These are phyloP conservation scores for Solanum pennellii DNA, from an alignment of 257 asterid species.

Conservation along the genomic window DNA sequence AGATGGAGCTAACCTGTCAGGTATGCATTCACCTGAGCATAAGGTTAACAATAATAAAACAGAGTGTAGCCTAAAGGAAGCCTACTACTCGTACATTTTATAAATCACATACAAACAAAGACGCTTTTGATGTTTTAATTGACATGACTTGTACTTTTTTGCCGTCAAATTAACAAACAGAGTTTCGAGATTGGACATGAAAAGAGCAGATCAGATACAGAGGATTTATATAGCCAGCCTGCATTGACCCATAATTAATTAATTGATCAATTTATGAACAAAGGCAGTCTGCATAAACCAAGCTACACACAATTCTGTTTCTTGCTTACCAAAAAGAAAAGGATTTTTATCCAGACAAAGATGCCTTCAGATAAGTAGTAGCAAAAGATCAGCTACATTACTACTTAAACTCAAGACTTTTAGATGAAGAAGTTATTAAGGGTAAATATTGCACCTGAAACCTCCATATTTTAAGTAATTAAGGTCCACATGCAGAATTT, in stretches of 20 bases:
- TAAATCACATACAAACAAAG: neutral
- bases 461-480: neutral
- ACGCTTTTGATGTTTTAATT: neutral
- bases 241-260: neutral
- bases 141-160: neutral
- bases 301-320: neutral
- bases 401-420: neutral
- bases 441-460: neutral
- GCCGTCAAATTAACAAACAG: neutral
- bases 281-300: neutral
- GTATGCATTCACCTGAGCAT: neutral
- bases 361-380: neutral
- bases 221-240: neutral
- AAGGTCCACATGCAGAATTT: neutral
- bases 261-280: neutral
- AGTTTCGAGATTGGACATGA: neutral
- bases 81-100: neutral
- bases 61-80: neutral
- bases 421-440: neutral
- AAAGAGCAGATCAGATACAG: neutral
- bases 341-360: neutral
- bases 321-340: neutral
- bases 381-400: neutral
- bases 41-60: neutral
- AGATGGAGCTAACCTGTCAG: constrained; percentile 74